These are phyloP conservation scores for Sclerotinia subarctica DNA, from an alignment of 2,329 filamentous ascomycete genomes.

Conservation along the genomic window DNA sequence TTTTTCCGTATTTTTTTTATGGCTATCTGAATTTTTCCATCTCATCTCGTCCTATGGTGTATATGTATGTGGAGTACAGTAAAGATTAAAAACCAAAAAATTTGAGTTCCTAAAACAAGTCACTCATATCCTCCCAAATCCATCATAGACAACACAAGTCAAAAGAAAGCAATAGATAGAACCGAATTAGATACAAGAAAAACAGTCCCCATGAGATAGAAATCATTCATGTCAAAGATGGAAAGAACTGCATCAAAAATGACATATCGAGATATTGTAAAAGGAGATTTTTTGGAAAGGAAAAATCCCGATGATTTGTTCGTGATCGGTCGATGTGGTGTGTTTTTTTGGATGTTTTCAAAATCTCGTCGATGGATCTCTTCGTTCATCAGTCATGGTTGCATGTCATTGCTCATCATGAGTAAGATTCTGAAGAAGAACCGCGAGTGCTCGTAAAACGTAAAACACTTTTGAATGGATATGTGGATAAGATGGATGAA, in stretches of 20 bases:
- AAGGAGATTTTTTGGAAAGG: constrained; percentile 2
- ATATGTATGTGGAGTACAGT: constrained; percentile 5
- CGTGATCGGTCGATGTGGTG: constrained; percentile 16
- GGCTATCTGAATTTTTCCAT: constrained; percentile 7
- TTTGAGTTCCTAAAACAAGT: not conserved
- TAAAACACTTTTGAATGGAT: constrained; percentile 8
- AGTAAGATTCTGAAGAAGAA: not conserved
- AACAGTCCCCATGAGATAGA: not conserved
- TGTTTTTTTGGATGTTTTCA: constrained; percentile 7
- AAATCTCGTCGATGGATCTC: not conserved
- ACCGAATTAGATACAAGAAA: constrained; percentile 19
- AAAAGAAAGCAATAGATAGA: constrained; percentile 9
- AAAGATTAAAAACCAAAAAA: constrained; percentile 9
- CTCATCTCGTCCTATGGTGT: constrained; percentile 6
- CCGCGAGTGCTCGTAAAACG: constrained; percentile 5
- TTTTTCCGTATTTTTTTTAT: not conserved
- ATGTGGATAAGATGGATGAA: not conserved
- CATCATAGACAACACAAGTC: constrained; percentile 1
- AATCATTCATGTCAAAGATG: not conserved
- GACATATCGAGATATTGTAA: constrained; percentile 1
- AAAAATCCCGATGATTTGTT: constrained; percentile 16
- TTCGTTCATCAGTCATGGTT: constrained; percentile 19
- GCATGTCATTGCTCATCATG: constrained; percentile 21
- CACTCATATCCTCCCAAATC: constrained; percentile 9
- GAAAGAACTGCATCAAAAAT: constrained; percentile 10